These are phyloP conservation scores for Oryza longistaminata DNA, from an alignment of 176 grass and related monocot species.

Conservation along the genomic window DNA sequence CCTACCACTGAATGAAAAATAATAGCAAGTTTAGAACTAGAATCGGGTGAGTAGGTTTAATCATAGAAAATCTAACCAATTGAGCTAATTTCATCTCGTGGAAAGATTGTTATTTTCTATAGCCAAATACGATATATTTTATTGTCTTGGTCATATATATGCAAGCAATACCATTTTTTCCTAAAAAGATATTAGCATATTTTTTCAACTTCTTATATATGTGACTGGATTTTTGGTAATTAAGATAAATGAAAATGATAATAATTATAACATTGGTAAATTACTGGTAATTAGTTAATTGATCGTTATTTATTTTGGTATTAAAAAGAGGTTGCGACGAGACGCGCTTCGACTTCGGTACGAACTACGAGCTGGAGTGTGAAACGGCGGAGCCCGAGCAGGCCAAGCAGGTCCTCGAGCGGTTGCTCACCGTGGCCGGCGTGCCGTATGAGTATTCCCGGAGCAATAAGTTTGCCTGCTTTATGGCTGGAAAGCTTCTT, in stretches of 20 bases:
- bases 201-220: neutral
- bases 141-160: too few relatives aligned
- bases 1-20: too few relatives aligned
- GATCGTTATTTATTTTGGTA: neutral
- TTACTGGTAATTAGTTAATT: neutral
- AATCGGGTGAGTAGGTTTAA: neutral
- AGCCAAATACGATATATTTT: too few relatives aligned
- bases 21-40: too few relatives aligned
- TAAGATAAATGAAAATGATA: neutral
- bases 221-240: neutral
- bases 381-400: slow-evolving; percentile 68
- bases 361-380: slow-evolving; percentile 79
- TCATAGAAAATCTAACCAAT: too few relatives aligned
- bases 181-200: too few relatives aligned
- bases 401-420: slow-evolving; percentile 60
- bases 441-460: slow-evolving; percentile 64
- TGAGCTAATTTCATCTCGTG: too few relatives aligned
- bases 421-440: slow-evolving; percentile 56
- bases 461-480: slow-evolving; percentile 75
- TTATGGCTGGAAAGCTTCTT: slow-evolving; percentile 78
- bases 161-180: too few relatives aligned
- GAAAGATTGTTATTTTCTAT: too few relatives aligned
- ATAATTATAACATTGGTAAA: neutral
- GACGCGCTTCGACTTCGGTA: slow-evolving; percentile 74
- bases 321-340: slow-evolving; percentile 45